Evolutionary conservation across 2,329 filamentous ascomycete genomes (phyloP).

Genomic region (Fusarium sp.): DNA sequence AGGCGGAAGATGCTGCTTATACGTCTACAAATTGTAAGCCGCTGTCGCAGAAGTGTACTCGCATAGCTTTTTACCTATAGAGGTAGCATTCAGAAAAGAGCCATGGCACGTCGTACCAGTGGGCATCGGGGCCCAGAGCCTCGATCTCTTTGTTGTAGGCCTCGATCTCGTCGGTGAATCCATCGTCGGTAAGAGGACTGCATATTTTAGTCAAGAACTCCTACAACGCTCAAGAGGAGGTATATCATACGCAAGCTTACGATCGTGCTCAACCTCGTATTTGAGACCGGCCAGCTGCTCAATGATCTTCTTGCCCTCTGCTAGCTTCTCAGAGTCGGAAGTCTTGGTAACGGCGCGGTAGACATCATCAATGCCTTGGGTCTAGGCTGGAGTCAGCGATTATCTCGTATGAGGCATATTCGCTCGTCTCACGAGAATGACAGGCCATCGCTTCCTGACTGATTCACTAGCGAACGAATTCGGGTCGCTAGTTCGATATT

Average conservation of each 20-base stretch:
- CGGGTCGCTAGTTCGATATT: constrained; percentile 80
- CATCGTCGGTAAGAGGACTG: constrained; percentile 80
- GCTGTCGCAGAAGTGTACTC: background rate
- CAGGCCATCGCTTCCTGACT: constrained; percentile 87
- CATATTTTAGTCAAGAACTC: constrained; percentile 2
- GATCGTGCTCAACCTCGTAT: constrained; percentile 93
- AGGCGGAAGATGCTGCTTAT: constrained; percentile 80
- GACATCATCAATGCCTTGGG: constrained; percentile 92
- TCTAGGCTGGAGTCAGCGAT: constrained; percentile 60
- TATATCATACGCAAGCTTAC: constrained; percentile 72
- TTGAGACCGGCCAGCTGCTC: constrained; percentile 83
- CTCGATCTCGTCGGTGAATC: constrained; percentile 78
- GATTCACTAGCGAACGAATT: constrained; percentile 89
- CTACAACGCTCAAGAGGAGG: too few relatives aligned
- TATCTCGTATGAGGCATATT: background rate
- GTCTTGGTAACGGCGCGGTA: constrained; percentile 73
- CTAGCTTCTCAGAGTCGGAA: constrained; percentile 69
- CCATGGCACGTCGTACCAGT: constrained; percentile 89
- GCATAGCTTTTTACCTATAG: constrained; percentile 66
- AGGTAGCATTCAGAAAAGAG: constrained; percentile 94
- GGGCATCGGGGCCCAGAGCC: constrained; percentile 70
- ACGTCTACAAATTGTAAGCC: constrained; percentile 59
- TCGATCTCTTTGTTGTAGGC: constrained; percentile 88
- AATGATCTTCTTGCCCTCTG: constrained; percentile 88
- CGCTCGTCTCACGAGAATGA: constrained; percentile 77